These are phyloP conservation scores for Trichoderma sp. DNA, from an alignment of 2,329 filamentous ascomycete genomes.

Conservation along the genomic window DNA sequence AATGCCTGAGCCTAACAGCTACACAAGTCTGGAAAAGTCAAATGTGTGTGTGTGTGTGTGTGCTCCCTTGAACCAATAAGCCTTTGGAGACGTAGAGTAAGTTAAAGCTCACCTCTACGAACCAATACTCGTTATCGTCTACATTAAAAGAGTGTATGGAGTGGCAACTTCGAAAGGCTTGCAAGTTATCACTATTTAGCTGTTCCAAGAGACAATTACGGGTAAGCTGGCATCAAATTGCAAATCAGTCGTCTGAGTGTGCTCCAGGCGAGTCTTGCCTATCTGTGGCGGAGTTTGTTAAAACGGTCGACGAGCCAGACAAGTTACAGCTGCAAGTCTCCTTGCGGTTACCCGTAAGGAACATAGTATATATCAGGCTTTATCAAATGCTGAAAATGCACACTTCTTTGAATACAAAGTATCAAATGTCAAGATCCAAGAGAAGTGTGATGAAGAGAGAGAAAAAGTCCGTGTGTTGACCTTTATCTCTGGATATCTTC, in stretches of 20 bases:
- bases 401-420: background rate
- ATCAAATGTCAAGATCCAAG: too few relatives aligned
- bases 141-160: background rate
- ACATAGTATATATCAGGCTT: background rate
- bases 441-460: too few relatives aligned
- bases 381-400: background rate
- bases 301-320: background rate
- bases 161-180: background rate
- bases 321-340: background rate
- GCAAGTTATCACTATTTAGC: background rate
- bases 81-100: too few relatives aligned
- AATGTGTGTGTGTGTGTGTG: too few relatives aligned
- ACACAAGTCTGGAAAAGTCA: too few relatives aligned
- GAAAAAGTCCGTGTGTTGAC: too few relatives aligned
- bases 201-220: background rate
- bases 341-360: background rate
- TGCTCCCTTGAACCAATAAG: too few relatives aligned
- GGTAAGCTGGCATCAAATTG: background rate
- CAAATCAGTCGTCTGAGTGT: background rate
- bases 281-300: background rate
- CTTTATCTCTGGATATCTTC: too few relatives aligned
- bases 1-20: too few relatives aligned
- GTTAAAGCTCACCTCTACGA: background rate
- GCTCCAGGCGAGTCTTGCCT: background rate
- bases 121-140: background rate